Conservation (phyloP, 75 land plant species). For the Pinus tabuliformis region DNA sequence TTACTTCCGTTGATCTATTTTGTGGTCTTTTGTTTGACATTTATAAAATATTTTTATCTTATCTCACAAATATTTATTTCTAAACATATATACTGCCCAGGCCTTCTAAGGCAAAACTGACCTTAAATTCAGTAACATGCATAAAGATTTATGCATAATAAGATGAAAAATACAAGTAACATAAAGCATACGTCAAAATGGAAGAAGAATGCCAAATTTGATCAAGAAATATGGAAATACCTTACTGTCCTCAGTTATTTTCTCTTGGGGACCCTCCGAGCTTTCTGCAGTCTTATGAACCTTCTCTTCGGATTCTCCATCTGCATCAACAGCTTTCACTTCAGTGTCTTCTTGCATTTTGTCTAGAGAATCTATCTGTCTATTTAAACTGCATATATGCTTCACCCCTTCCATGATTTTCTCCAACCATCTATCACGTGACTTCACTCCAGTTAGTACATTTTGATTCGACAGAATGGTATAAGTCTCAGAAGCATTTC, state of each 20-base stretch:
- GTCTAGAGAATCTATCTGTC: slow-evolving; percentile 7
- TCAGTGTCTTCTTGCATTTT: slow-evolving; percentile 13
- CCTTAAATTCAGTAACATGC: neutral
- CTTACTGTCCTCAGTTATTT: slow-evolving; percentile 4
- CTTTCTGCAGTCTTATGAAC: neutral
- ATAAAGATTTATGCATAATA: neutral
- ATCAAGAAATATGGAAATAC: neutral
- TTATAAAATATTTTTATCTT: too few relatives aligned
- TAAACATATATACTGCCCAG: neutral
- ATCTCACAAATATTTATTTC: too few relatives aligned
- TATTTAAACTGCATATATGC: slow-evolving; percentile 29
- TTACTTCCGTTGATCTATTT: too few relatives aligned
- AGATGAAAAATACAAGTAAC: neutral
- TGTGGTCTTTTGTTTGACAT: too few relatives aligned
- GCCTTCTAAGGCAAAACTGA: neutral
- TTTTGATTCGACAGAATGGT: slow-evolving; percentile 37
- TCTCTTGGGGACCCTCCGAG: neutral
- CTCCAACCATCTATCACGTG: slow-evolving; percentile 91
- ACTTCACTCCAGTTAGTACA: slow-evolving; percentile 61
- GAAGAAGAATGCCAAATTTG: neutral
- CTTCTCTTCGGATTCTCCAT: neutral
- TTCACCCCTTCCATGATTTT: slow-evolving; percentile 69
- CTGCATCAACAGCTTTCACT: slow-evolving; percentile 5
- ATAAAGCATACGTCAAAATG: neutral
- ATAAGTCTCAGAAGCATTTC: slow-evolving; percentile 37